Evolutionary conservation across 2,329 filamentous ascomycete genomes (phyloP).

Genomic region (Pseudodiploospora longispora): DNA sequence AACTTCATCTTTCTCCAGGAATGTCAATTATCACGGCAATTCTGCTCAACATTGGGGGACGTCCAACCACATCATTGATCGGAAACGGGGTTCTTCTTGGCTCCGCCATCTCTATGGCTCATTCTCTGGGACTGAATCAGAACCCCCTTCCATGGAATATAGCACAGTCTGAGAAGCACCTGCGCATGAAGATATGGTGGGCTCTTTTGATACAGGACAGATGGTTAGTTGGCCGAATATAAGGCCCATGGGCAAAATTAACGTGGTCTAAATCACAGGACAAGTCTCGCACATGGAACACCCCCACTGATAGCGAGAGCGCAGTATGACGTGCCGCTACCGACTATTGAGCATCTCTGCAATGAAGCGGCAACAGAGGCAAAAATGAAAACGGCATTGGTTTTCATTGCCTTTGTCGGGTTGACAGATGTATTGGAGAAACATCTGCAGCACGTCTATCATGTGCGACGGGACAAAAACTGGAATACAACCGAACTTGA

Average conservation of each 20-base stretch:
- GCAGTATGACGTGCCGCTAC: conserved; percentile 41
- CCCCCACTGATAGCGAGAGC: conserved; percentile 37
- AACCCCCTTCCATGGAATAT: conserved; percentile 46
- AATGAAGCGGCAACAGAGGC: conserved; percentile 10
- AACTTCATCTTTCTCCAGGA: conserved; percentile 50
- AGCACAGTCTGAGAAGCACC: conserved; percentile 38
- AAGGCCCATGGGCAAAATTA: neutral
- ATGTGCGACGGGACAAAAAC: conserved; percentile 20
- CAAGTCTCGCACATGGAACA: conserved; percentile 44
- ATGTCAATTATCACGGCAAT: conserved; percentile 50
- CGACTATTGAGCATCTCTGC: conserved; percentile 27
- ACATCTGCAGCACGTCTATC: conserved; percentile 26
- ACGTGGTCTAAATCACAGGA: conserved; percentile 24
- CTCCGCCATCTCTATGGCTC: conserved; percentile 41
- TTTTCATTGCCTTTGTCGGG: conserved; percentile 37
- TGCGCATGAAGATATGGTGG: conserved; percentile 51
- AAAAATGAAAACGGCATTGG: conserved; percentile 19
- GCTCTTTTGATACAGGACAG: conserved; percentile 44
- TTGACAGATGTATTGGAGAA: conserved; percentile 32
- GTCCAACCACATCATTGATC: conserved; percentile 52
- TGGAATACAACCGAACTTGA: conserved; percentile 26
- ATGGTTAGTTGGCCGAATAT: conserved; percentile 29
- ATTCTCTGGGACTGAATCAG: conserved; percentile 47
- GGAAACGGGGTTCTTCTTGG: conserved; percentile 46
- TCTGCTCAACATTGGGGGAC: conserved; percentile 50